Evolutionary conservation across 176 grass and related monocot genomes (phyloP).

Genomic region (Lolium multiflorum): DNA sequence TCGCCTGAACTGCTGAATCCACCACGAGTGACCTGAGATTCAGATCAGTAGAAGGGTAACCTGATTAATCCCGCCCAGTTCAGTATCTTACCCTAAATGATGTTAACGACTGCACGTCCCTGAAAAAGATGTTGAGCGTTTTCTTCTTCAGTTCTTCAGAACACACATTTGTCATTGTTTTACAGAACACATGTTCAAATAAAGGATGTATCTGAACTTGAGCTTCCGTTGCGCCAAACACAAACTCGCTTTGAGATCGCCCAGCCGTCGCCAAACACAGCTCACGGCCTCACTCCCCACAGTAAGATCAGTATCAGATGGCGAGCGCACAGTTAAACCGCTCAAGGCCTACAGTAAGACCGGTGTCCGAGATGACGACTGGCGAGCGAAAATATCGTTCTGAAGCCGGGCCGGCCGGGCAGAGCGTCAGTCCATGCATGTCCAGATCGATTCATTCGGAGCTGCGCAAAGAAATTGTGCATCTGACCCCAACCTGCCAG

Average conservation of each 20-base stretch:
- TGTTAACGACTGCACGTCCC: too few species aligned
- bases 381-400: background rate
- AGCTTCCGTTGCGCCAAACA: background rate
- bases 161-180: too few species aligned
- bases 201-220: background rate
- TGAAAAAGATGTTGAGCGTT: too few species aligned
- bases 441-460: background rate
- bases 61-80: too few species aligned
- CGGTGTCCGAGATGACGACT: background rate
- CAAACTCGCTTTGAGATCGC: background rate
- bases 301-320: background rate
- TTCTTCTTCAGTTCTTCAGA: too few species aligned
- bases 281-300: background rate
- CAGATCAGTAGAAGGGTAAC: too few species aligned
- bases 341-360: background rate
- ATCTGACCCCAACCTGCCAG: background rate
- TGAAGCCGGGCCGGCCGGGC: background rate
- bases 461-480: conserved; percentile 14
- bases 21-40: too few species aligned
- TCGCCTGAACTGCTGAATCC: too few species aligned
- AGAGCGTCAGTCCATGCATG: background rate
- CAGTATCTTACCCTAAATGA: too few species aligned
- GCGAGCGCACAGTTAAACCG: background rate
- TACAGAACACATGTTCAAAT: too few species aligned
- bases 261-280: background rate